Conservation (phyloP, 1,139 yeast species). For the Geotrichum histeridarum region DNA sequence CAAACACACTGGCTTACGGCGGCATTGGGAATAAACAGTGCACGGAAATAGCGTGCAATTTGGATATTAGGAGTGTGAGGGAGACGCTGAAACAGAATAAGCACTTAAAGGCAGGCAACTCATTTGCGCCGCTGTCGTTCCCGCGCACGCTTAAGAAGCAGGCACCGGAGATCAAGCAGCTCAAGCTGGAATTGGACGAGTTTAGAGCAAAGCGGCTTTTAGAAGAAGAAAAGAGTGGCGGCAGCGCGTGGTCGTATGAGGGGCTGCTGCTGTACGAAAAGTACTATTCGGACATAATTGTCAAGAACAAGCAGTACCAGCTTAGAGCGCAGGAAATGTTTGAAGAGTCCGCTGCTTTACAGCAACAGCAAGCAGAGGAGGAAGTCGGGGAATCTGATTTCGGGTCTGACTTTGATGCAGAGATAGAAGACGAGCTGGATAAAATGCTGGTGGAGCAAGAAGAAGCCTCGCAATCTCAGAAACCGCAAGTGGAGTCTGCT, state of each 20-base stretch:
- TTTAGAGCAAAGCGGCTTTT: background rate
- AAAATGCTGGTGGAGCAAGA: slow-evolving; percentile 10
- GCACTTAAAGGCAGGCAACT: background rate
- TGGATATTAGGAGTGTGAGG: slow-evolving; percentile 18
- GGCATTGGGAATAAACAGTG: slow-evolving; percentile 8
- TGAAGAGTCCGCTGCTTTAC: background rate
- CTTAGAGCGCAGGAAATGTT: background rate
- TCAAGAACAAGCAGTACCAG: background rate
- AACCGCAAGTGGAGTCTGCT: background rate
- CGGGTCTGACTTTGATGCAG: slow-evolving; percentile 19
- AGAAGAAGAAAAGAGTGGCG: background rate
- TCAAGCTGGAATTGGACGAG: slow-evolving; percentile 3
- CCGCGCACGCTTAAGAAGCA: slow-evolving; percentile 1
- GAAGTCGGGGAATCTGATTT: background rate
- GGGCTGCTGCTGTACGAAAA: slow-evolving; percentile 12
- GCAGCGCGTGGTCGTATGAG: slow-evolving; percentile 3
- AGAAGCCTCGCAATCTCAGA: background rate
- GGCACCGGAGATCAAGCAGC: slow-evolving; percentile 1
- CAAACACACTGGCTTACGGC: slow-evolving; percentile 4
- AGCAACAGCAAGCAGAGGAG: background rate
- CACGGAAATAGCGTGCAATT: slow-evolving; percentile 16
- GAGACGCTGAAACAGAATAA: background rate
- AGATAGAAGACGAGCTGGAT: slow-evolving; percentile 19
- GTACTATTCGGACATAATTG: slow-evolving; percentile 7
- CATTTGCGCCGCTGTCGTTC: slow-evolving; percentile 1